phyloP scores from a whole-genome alignment of 192 early-diverging fungal genomes.

The Backusella parvicylindrica region DNA sequence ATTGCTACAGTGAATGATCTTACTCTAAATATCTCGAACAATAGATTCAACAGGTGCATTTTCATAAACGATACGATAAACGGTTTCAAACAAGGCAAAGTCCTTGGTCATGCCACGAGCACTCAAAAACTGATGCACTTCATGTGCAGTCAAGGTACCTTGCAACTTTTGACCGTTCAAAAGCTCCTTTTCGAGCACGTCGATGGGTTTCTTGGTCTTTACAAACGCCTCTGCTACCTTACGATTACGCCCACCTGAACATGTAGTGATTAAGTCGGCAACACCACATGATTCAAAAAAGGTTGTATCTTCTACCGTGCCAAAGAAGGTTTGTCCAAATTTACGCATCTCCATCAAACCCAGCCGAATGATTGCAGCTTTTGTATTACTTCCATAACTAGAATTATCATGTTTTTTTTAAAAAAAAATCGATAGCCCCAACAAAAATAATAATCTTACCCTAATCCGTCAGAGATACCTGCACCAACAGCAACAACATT shows the following conservation, averaged over 20 bases:
- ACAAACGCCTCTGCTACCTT: conserved; percentile 88
- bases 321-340: conserved; percentile 77
- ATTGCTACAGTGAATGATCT: not conserved
- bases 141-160: conserved; percentile 87
- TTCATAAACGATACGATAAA: conserved; percentile 90
- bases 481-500: conserved; percentile 95
- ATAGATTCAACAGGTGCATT: conserved; percentile 25
- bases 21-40: conserved; percentile 11
- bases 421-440: not conserved
- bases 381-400: conserved; percentile 84
- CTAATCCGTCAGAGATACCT: conserved; percentile 89
- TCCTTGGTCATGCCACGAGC: conserved; percentile 37
- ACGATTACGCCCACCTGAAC: conserved; percentile 92
- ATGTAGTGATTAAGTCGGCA: conserved; percentile 95
- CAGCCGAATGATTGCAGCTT: conserved; percentile 96
- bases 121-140: conserved; percentile 78
- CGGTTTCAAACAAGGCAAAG: conserved; percentile 82
- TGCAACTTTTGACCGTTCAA: conserved; percentile 97
- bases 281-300: conserved; percentile 98
- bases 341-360: conserved; percentile 95
- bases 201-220: conserved; percentile 85
- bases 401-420: not conserved
- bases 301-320: conserved; percentile 81
- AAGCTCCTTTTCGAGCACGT: conserved; percentile 83
- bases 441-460: conserved; percentile 37